A percentile compares a stretch with the other conserved stretches of the same genome.
These are phyloP conservation scores for Jamesozyma piceae DNA, from an alignment of 805 yeast species.

Conservation along the genomic window DNA sequence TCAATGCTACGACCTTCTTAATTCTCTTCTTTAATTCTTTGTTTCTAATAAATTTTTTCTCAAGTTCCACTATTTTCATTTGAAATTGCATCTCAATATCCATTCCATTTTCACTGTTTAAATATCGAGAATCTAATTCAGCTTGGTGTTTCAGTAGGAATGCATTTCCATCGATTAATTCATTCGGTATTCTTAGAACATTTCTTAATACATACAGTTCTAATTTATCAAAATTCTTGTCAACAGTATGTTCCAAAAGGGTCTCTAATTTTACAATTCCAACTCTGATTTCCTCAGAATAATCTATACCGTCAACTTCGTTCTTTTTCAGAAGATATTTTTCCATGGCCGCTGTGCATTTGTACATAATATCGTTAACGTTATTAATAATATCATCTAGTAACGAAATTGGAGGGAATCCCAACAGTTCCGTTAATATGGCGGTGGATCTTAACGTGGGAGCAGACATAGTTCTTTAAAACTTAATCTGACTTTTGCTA, in stretches of 20 bases:
- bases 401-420: constrained; percentile 71
- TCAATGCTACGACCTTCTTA: constrained; percentile 9
- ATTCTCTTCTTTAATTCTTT: constrained; percentile 12
- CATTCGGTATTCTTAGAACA: constrained; percentile 59
- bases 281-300: constrained; percentile 49
- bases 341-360: constrained; percentile 73
- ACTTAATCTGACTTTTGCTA: too few relatives aligned
- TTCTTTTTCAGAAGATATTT: constrained; percentile 38
- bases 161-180: constrained; percentile 55
- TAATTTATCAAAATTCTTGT: constrained; percentile 74
- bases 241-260: constrained; percentile 63
- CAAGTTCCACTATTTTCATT: constrained; percentile 17
- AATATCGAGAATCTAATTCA: constrained; percentile 30
- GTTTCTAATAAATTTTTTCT: constrained; percentile 14
- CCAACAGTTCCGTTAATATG: constrained; percentile 76
- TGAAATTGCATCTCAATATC: constrained; percentile 10
- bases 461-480: constrained; percentile 24
- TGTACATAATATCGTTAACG: constrained; percentile 74
- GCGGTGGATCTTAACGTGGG: constrained; percentile 36
- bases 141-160: constrained; percentile 62
- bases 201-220: constrained; percentile 77
- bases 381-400: constrained; percentile 84
- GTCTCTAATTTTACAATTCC: constrained; percentile 80
- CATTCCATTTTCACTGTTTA: constrained; percentile 6
- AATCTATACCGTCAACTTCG: constrained; percentile 16